A percentile compares a stretch with the other conserved stretches of the same genome.
Conservation (phyloP, 2,329 filamentous ascomycete species). For the Xylariaceae sp. region DNA sequence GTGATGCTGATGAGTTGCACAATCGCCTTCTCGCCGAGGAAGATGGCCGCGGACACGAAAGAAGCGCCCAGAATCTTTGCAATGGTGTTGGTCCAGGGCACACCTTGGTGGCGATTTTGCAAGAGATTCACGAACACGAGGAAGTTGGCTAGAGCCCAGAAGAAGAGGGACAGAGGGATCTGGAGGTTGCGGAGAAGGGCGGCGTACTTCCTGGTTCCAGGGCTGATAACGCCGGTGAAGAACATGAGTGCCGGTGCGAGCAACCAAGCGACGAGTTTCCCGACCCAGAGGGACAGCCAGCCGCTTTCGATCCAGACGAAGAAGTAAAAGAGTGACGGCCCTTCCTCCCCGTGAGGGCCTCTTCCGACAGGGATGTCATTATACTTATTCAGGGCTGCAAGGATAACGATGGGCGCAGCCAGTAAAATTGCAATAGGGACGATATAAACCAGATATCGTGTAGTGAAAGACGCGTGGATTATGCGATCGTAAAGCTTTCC, state of each 20-base stretch:
- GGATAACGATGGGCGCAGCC: constrained; percentile 55
- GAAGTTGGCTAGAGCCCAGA: constrained; percentile 60
- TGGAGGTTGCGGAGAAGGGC: constrained; percentile 59
- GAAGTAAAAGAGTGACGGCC: constrained; percentile 52
- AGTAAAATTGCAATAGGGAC: constrained; percentile 57
- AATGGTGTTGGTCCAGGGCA: constrained; percentile 53
- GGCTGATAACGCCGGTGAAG: constrained; percentile 62
- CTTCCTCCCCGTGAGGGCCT: constrained; percentile 26
- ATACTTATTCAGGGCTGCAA: constrained; percentile 40
- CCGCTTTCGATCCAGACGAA: constrained; percentile 66
- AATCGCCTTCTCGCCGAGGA: constrained; percentile 70
- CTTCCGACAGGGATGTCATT: constrained; percentile 35
- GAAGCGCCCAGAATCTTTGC: constrained; percentile 61
- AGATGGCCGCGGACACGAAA: constrained; percentile 63
- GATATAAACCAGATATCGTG: constrained; percentile 63
- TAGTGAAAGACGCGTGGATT: constrained; percentile 56
- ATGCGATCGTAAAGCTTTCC: constrained; percentile 61
- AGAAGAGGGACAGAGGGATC: constrained; percentile 62
- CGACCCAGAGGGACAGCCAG: constrained; percentile 63
- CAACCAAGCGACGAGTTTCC: constrained; percentile 58
- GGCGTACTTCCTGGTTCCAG: constrained; percentile 65
- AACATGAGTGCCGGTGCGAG: constrained; percentile 62
- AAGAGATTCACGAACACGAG: constrained; percentile 57
- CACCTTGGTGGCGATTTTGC: constrained; percentile 27
- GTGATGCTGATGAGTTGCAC: constrained; percentile 80